Evolutionary conservation across 495 filamentous ascomycete species (phyloP).

Genomic region (Trichoderma erinaceum): DNA sequence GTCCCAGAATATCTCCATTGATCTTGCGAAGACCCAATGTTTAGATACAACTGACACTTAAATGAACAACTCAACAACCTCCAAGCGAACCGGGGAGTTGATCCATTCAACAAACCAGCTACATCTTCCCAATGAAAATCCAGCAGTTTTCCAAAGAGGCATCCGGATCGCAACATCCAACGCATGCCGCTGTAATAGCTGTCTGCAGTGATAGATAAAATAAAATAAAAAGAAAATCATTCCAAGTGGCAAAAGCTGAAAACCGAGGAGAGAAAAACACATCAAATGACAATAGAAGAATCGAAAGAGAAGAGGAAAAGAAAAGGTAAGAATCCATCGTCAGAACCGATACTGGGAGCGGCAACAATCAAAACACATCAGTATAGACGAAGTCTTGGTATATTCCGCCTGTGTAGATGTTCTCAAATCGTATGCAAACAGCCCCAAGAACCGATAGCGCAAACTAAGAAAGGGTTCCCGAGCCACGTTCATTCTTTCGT

Average conservation of each 20-base stretch:
- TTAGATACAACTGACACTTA: not conserved
- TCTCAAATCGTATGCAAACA: not conserved
- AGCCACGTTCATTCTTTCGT: not conserved
- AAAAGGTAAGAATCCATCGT: not conserved
- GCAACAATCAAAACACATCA: not conserved
- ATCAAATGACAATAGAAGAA: slow-evolving; percentile 11
- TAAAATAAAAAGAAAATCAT: not conserved
- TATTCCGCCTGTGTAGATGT: not conserved
- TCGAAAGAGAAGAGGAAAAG: not conserved
- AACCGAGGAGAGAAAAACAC: slow-evolving; percentile 10
- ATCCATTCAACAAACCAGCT: not conserved
- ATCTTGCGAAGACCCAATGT: not conserved
- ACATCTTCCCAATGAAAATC: not conserved
- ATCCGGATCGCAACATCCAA: not conserved
- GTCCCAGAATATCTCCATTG: not conserved
- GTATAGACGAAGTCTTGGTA: not conserved
- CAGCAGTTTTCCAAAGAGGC: not conserved
- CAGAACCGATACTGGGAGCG: not conserved
- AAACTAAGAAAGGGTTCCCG: not conserved
- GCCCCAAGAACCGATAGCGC: not conserved
- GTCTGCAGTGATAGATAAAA: not conserved
- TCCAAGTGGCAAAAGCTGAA: not conserved
- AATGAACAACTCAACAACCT: not conserved
- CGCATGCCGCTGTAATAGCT: not conserved
- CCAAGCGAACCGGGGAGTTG: not conserved